phyloP scores from a whole-genome alignment of 805 yeast species.

The Metschnikowia bowlesiae region DNA sequence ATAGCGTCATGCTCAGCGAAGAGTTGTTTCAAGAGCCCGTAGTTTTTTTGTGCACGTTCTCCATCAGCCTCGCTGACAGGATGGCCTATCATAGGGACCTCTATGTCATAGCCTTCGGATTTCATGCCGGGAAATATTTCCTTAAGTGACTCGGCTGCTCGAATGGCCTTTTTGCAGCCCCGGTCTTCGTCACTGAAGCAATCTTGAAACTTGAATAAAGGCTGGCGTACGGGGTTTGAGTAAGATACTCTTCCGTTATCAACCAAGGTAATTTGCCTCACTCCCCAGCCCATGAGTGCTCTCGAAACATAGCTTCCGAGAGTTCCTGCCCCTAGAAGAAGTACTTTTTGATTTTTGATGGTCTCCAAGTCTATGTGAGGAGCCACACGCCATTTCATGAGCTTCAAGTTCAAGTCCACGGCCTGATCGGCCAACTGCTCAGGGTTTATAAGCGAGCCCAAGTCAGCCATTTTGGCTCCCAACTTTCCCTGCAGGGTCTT shows the following conservation, averaged over 20 bases:
- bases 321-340: constrained; percentile 94
- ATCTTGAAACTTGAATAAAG: constrained; percentile 78
- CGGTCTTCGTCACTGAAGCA: constrained; percentile 57
- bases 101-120: constrained; percentile 58
- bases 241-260: constrained; percentile 87
- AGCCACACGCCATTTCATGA: constrained; percentile 96
- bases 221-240: constrained; percentile 95
- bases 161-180: constrained; percentile 69
- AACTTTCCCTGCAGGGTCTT: constrained; percentile 67
- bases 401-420: constrained; percentile 79
- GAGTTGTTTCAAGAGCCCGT: constrained; percentile 46
- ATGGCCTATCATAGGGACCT: constrained; percentile 97
- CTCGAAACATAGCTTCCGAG: constrained; percentile 89
- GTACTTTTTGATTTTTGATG: constrained; percentile 55
- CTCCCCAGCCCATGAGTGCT: constrained; percentile 92
- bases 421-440: constrained; percentile 82
- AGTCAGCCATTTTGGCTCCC: constrained; percentile 78
- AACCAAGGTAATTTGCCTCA: constrained; percentile 75
- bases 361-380: constrained; percentile 72
- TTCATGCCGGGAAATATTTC: constrained; percentile 76
- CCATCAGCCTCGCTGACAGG: constrained; percentile 53
- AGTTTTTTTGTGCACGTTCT: constrained; percentile 44
- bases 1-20: constrained; percentile 69
- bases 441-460: constrained; percentile 81
- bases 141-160: constrained; percentile 71